A percentile compares a stretch with the other conserved stretches of the same genome.
These are phyloP conservation scores for Gaultheria prostrata DNA, from an alignment of 148 eudicot genomes.

Conservation along the genomic window DNA sequence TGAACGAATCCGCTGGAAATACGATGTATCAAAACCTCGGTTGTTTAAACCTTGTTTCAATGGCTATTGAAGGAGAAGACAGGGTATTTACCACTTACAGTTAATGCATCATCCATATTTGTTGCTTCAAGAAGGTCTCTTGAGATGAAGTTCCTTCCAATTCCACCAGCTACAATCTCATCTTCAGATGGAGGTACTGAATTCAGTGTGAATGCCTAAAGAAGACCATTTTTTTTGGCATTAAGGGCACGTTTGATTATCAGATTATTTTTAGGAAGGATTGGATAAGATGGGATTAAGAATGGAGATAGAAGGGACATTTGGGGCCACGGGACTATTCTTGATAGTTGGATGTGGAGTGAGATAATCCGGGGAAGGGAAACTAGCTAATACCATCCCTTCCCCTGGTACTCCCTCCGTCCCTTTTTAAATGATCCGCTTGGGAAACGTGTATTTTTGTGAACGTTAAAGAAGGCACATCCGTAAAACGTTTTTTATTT, in stretches of 20 bases:
- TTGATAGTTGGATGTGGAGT: too few relatives aligned
- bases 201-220: constrained; percentile 77
- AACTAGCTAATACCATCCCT: too few relatives aligned
- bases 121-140: constrained; percentile 81
- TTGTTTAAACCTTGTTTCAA: background rate
- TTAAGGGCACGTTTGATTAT: background rate
- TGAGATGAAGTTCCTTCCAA: constrained; percentile 79
- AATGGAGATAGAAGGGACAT: too few relatives aligned
- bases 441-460: too few relatives aligned
- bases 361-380: too few relatives aligned
- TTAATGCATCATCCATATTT: constrained; percentile 60
- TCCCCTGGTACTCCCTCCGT: too few relatives aligned
- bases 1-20: constrained; percentile 60
- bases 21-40: background rate
- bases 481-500: too few relatives aligned
- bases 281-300: too few relatives aligned
- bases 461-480: too few relatives aligned
- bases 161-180: constrained; percentile 68
- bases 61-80: background rate
- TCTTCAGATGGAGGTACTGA: constrained; percentile 75
- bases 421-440: too few relatives aligned
- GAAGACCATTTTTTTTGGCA: background rate
- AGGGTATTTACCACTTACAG: constrained; percentile 35
- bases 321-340: too few relatives aligned
- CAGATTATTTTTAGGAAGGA: too few relatives aligned